Conservation (phyloP, 2,329 filamentous ascomycete genomes). For the Didymosphaeria variabile region DNA sequence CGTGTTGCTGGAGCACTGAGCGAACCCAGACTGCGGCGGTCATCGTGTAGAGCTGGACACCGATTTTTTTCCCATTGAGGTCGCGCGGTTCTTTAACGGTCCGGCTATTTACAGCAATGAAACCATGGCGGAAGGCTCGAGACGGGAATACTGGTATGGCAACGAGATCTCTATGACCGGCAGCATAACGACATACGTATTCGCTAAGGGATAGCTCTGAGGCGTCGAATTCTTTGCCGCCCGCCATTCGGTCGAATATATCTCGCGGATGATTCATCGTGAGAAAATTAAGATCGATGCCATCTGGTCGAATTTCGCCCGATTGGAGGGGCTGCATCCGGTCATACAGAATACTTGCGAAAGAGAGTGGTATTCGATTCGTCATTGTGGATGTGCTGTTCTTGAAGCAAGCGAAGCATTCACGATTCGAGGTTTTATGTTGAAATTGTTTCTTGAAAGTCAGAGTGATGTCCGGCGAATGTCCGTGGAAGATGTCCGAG, state of each 20-base stretch:
- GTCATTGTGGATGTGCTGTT: neutral
- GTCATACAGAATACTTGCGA: conserved; percentile 7
- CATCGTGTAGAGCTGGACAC: conserved; percentile 52
- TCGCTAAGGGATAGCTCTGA: conserved; percentile 44
- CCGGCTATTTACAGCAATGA: conserved; percentile 45
- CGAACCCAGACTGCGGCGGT: conserved; percentile 51
- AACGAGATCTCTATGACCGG: conserved; percentile 32
- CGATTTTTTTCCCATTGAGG: conserved; percentile 47
- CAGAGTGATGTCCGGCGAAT: too few species aligned
- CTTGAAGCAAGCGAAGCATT: too few species aligned
- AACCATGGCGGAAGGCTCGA: conserved; percentile 44
- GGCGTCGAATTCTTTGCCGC: conserved; percentile 38
- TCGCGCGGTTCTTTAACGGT: conserved; percentile 41
- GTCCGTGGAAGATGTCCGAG: too few species aligned
- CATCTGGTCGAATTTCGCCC: conserved; percentile 8
- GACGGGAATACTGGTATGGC: conserved; percentile 47
- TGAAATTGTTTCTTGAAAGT: too few species aligned
- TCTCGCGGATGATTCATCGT: conserved; percentile 10
- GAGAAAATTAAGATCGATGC: conserved; percentile 13
- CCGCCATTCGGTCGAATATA: conserved; percentile 28
- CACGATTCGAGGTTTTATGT: too few species aligned
- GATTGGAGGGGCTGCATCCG: conserved; percentile 9
- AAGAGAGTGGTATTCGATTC: conserved; percentile 7
- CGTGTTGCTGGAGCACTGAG: conserved; percentile 44
- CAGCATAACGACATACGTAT: conserved; percentile 37